Conservation (phyloP, 2,329 filamentous ascomycete species). For the Aspergillus pseudoviridinutans region DNA sequence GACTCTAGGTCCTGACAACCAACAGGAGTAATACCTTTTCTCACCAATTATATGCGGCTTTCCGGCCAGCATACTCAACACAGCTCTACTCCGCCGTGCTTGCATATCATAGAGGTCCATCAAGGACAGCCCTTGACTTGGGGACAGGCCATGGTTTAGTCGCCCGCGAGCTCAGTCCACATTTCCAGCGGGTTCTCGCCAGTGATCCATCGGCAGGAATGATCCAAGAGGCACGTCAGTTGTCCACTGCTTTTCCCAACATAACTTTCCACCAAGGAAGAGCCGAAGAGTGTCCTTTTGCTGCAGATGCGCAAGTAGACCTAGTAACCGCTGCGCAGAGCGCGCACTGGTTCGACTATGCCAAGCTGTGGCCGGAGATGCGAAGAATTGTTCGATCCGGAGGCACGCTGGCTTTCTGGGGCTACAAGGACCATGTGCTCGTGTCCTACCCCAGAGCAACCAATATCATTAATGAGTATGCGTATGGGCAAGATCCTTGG, state of each 20-base stretch:
- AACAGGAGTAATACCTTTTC: slow-evolving; percentile 3
- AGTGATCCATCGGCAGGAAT: slow-evolving; percentile 12
- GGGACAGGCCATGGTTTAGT: slow-evolving; percentile 7
- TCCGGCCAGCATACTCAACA: slow-evolving; percentile 2
- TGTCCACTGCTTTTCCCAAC: slow-evolving; percentile 26
- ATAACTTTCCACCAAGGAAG: slow-evolving; percentile 49
- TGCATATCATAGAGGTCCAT: neutral
- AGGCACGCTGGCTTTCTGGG: slow-evolving; percentile 62
- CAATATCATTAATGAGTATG: slow-evolving; percentile 52
- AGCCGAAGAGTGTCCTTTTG: slow-evolving; percentile 53
- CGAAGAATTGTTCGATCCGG: slow-evolving; percentile 51
- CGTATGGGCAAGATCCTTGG: slow-evolving; percentile 50
- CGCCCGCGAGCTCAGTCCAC: neutral
- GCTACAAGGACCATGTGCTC: slow-evolving; percentile 62
- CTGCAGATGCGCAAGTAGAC: slow-evolving; percentile 51
- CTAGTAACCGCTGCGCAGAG: slow-evolving; percentile 52
- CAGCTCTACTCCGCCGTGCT: slow-evolving; percentile 2
- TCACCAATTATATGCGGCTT: slow-evolving; percentile 3
- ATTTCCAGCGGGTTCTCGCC: neutral
- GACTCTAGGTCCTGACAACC: neutral
- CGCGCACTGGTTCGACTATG: slow-evolving; percentile 64
- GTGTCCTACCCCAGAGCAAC: slow-evolving; percentile 52
- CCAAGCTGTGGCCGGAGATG: slow-evolving; percentile 53
- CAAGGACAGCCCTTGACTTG: slow-evolving; percentile 1
- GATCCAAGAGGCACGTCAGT: slow-evolving; percentile 29